Evolutionary conservation across 2,329 filamentous ascomycete genomes (phyloP).

Genomic region (Orbilia quercus): DNA sequence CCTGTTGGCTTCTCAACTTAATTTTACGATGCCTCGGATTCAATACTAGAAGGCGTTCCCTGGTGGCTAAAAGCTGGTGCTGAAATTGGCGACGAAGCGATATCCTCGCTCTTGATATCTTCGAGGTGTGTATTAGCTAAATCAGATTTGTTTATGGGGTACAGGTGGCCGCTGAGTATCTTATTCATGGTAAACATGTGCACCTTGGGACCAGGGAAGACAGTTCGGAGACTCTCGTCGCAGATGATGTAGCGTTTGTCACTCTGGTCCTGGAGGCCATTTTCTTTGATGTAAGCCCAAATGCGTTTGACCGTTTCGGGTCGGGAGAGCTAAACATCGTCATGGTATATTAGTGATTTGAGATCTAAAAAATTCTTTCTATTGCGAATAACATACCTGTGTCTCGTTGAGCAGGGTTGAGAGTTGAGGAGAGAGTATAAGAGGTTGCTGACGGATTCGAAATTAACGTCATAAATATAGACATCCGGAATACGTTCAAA

Average conservation of each 20-base stretch:
- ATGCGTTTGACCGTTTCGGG: conserved; percentile 96
- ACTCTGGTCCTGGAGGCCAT: conserved; percentile 86
- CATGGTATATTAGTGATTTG: background rate
- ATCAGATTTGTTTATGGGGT: conserved; percentile 67
- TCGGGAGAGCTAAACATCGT: conserved; percentile 76
- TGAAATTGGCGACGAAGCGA: conserved; percentile 47
- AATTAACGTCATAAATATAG: background rate
- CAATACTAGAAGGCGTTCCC: conserved; percentile 39
- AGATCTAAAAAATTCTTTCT: background rate
- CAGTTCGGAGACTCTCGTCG: conserved; percentile 87
- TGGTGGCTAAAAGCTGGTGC: conserved; percentile 39
- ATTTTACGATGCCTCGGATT: conserved; percentile 44
- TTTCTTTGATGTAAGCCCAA: conserved; percentile 92
- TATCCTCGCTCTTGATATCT: conserved; percentile 44
- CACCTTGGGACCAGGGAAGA: conserved; percentile 85
- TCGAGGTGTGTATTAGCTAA: conserved; percentile 37
- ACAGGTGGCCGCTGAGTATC: conserved; percentile 87
- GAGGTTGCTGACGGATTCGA: conserved; percentile 67
- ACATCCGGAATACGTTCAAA: background rate
- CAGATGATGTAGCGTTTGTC: conserved; percentile 94
- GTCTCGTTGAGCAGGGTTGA: conserved; percentile 76
- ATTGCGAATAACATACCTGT: conserved; percentile 67
- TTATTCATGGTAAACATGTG: conserved; percentile 99
- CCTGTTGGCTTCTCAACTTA: background rate
- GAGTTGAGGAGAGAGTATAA: conserved; percentile 77